Evolutionary conservation across 495 filamentous ascomycete species (phyloP).

Genomic region (Sphaerosporella brunnea): DNA sequence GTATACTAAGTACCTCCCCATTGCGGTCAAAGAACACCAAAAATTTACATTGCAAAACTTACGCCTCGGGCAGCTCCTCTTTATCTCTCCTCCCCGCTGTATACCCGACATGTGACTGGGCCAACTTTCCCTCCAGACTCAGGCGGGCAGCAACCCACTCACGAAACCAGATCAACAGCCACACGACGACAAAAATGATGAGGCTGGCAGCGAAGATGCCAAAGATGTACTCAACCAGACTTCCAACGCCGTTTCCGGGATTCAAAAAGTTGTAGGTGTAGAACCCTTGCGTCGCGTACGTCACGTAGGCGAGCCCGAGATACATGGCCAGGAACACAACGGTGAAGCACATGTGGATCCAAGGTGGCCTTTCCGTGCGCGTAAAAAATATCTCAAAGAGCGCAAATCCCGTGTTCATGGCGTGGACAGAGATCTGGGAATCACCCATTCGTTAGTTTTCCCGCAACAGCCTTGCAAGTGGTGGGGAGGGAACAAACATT

Average conservation of each 20-base stretch:
- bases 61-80: too few species aligned
- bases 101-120: not conserved
- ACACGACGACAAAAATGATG: constrained; percentile 43
- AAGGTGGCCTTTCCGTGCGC: constrained; percentile 40
- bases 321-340: constrained; percentile 51
- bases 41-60: too few species aligned
- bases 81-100: too few species aligned
- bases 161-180: constrained; percentile 37
- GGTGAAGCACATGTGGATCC: constrained; percentile 39
- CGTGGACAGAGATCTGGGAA: constrained; percentile 50
- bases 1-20: too few species aligned
- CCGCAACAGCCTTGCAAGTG: too few species aligned
- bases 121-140: not conserved
- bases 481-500: constrained; percentile 34
- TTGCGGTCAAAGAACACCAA: too few species aligned
- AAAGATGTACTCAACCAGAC: constrained; percentile 40
- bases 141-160: constrained; percentile 24
- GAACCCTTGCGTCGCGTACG: constrained; percentile 45
- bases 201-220: constrained; percentile 47
- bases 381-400: constrained; percentile 54
- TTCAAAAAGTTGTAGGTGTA: constrained; percentile 65
- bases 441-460: too few species aligned
- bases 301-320: constrained; percentile 56
- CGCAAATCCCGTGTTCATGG: constrained; percentile 52
- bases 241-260: constrained; percentile 28